Percentiles rank a stretch among this genome's conserved stretches.
phyloP scores from a whole-genome alignment of 306 rosid genomes.

The Ochetophila trinervis region DNA sequence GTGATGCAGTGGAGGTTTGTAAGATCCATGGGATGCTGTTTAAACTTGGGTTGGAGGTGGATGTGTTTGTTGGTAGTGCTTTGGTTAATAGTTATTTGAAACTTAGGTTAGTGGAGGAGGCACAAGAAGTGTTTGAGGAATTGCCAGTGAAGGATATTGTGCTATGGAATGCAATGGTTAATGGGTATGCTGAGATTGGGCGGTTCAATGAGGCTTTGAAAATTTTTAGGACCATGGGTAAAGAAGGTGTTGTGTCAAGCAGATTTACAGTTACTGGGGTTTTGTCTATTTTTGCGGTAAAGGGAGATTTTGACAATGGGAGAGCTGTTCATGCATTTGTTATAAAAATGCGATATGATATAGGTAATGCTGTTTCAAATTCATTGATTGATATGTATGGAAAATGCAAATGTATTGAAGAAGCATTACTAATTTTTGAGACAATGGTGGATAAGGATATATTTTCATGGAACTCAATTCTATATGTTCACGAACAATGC shows the following conservation, averaged over 20 bases:
- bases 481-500: constrained; percentile 57
- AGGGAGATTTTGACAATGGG: constrained; percentile 55
- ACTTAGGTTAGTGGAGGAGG: constrained; percentile 50
- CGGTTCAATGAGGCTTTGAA: constrained; percentile 57
- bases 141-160: constrained; percentile 71
- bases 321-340: constrained; percentile 58
- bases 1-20: constrained; percentile 42
- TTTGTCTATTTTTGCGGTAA: constrained; percentile 56
- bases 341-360: constrained; percentile 60
- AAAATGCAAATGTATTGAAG: constrained; percentile 55
- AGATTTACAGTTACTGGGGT: constrained; percentile 63
- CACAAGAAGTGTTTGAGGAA: constrained; percentile 59
- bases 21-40: constrained; percentile 69
- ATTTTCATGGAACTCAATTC: constrained; percentile 82
- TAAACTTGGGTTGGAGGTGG: constrained; percentile 72
- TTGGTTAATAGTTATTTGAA: constrained; percentile 61
- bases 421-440: constrained; percentile 63
- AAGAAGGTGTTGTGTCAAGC: constrained; percentile 51
- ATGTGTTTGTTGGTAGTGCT: constrained; percentile 80
- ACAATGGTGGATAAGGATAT: constrained; percentile 64
- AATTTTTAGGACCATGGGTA: constrained; percentile 57
- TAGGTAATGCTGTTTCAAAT: constrained; percentile 57
- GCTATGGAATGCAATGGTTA: constrained; percentile 84
- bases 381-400: constrained; percentile 87
- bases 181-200: constrained; percentile 66